A percentile compares a stretch with the other conserved stretches of the same genome.
phyloP scores from a whole-genome alignment of 2,329 filamentous ascomycete genomes.

The Aschersonia sp. region DNA sequence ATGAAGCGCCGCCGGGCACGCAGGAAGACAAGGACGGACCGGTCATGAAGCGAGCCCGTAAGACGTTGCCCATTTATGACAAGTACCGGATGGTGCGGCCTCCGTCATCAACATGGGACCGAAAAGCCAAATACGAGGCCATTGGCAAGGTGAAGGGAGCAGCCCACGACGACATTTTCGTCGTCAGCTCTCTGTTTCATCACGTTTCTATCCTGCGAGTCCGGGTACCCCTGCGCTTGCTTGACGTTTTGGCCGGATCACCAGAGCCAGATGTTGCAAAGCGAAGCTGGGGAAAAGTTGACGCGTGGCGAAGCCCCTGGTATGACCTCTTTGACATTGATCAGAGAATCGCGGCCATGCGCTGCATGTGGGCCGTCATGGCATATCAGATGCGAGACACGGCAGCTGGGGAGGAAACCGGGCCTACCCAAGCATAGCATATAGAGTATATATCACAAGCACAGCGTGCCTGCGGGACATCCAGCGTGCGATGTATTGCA shows the following conservation, averaged over 20 bases:
- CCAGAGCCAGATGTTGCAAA: constrained; percentile 16
- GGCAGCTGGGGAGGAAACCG: background rate
- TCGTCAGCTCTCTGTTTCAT: constrained; percentile 47
- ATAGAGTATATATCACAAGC: background rate
- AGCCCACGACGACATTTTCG: constrained; percentile 44
- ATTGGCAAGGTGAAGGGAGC: constrained; percentile 35
- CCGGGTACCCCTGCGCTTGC: constrained; percentile 37
- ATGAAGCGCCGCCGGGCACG: constrained; percentile 24
- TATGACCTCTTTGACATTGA: constrained; percentile 41
- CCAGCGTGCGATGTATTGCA: too few species aligned
- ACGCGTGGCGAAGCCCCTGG: constrained; percentile 45
- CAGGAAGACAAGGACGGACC: constrained; percentile 11
- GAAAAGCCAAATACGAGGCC: constrained; percentile 40
- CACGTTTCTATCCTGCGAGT: constrained; percentile 44
- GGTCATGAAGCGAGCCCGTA: constrained; percentile 33
- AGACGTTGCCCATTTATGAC: constrained; percentile 44
- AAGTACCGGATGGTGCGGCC: constrained; percentile 47
- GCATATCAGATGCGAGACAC: constrained; percentile 39
- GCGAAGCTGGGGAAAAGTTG: constrained; percentile 35
- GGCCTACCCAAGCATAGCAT: background rate
- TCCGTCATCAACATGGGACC: constrained; percentile 44
- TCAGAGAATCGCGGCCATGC: constrained; percentile 42
- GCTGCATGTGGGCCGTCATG: constrained; percentile 43
- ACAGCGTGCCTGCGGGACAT: too few species aligned
- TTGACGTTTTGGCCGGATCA: constrained; percentile 37